Conservation (phyloP, 768 basidiomycete species). For the Mrakia frigida region DNA sequence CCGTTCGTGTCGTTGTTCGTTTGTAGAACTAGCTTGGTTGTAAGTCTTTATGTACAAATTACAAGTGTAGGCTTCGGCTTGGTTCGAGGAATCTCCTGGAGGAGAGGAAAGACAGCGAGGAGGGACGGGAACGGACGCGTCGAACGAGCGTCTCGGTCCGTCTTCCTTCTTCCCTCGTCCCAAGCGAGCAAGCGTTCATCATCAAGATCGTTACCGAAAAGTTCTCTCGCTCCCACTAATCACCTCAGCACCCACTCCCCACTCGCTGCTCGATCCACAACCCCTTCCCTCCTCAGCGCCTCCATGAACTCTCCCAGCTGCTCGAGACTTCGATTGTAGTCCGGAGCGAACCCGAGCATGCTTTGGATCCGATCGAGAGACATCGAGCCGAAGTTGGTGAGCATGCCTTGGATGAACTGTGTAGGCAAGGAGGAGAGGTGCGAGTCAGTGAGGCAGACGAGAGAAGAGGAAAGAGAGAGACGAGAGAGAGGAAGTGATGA, state of each 20-base stretch:
- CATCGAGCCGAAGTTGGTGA: conserved; percentile 74
- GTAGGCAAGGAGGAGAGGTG: neutral
- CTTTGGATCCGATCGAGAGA: conserved; percentile 77
- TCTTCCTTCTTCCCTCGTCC: no score
- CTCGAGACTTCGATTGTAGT: conserved; percentile 71
- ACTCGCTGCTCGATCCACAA: conserved; percentile 65
- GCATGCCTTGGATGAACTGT: conserved; percentile 85
- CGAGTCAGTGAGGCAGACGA: neutral
- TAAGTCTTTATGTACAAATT: no score
- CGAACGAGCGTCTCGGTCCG: no score
- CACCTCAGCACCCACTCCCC: conserved; percentile 55
- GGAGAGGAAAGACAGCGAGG: no score
- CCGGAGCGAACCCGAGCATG: conserved; percentile 78
- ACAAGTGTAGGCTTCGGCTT: no score
- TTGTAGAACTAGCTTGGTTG: no score
- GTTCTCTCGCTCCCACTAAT: no score
- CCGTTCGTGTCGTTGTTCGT: no score
- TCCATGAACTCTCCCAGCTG: conserved; percentile 77
- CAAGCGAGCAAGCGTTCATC: no score
- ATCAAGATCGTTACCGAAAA: no score
- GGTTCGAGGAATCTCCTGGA: no score
- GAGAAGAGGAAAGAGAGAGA: conserved; percentile 11
- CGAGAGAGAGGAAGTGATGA: neutral
- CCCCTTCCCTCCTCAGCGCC: conserved; percentile 67
- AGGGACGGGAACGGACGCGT: no score